phyloP scores from a whole-genome alignment of 2,329 filamentous ascomycete species.

The Curvularia verruculosa region DNA sequence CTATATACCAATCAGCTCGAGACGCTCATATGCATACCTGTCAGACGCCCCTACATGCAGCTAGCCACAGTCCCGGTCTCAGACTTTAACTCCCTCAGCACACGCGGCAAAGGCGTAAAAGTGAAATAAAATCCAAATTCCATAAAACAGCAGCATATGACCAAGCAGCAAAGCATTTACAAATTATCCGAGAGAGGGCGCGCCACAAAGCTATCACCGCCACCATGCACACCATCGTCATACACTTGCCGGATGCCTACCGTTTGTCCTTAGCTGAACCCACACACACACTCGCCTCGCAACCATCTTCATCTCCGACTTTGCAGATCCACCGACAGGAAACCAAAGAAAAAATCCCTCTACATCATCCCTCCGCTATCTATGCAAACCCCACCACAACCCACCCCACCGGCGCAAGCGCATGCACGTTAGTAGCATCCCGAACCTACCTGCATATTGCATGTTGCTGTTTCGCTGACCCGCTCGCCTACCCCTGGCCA shows the following conservation, averaged over 20 bases:
- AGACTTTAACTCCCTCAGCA: neutral
- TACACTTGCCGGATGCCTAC: neutral
- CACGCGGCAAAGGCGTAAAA: neutral
- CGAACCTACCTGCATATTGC: too few species aligned
- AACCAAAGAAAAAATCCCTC: neutral
- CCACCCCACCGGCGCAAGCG: too few species aligned
- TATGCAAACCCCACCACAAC: neutral
- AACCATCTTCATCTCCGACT: too few species aligned
- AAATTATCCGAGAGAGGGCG: neutral
- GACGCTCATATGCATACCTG: neutral
- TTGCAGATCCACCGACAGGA: neutral
- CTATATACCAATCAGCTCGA: neutral
- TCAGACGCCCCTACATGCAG: neutral
- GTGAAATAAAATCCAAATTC: neutral
- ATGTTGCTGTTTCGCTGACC: too few species aligned
- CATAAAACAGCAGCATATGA: neutral
- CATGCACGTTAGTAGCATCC: too few species aligned
- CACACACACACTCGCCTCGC: too few species aligned
- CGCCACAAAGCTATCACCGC: neutral
- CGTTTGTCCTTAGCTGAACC: neutral
- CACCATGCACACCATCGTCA: neutral
- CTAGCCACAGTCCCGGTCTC: neutral
- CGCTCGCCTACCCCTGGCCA: constrained; percentile 1
- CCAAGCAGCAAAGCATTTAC: neutral
- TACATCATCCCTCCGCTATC: neutral